A percentile compares a stretch with the other conserved stretches of the same genome.
These are phyloP conservation scores for Tolypocladium ophioglossoides DNA, from an alignment of 2,329 filamentous ascomycete genomes.

Conservation along the genomic window DNA sequence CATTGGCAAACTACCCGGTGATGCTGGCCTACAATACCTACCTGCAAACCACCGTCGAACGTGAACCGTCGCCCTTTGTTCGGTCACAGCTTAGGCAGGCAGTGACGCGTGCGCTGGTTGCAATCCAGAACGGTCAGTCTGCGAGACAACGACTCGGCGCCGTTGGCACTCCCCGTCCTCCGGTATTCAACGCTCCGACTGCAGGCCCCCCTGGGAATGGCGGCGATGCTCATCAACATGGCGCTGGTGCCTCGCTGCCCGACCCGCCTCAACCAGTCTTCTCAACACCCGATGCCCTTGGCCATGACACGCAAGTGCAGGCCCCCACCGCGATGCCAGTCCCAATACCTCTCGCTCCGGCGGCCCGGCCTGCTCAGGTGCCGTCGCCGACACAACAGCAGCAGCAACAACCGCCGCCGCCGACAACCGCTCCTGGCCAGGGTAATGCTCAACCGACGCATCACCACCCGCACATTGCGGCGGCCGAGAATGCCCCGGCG, in stretches of 20 bases:
- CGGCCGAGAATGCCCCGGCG: conserved; percentile 36
- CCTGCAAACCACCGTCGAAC: conserved; percentile 40
- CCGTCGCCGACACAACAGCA: conserved; percentile 1
- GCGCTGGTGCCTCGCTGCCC: background rate
- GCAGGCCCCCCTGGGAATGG: background rate
- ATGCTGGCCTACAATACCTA: conserved; percentile 37
- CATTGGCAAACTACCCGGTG: conserved; percentile 34
- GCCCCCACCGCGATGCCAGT: background rate
- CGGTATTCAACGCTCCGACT: background rate
- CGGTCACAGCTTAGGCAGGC: conserved; percentile 39
- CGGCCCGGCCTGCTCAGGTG: conserved; percentile 11
- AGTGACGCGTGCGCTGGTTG: conserved; percentile 34
- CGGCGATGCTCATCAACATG: background rate
- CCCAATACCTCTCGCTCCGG: conserved; percentile 1
- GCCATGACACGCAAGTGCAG: background rate
- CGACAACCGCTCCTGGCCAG: conserved; percentile 3
- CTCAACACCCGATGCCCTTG: background rate
- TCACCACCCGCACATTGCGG: conserved; percentile 34
- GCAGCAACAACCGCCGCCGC: conserved; percentile 1
- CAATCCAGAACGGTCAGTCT: conserved; percentile 33
- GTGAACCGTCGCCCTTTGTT: conserved; percentile 35
- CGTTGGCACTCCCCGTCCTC: background rate
- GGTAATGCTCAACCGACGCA: conserved; percentile 6
- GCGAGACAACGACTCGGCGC: conserved; percentile 10
- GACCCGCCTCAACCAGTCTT: background rate